Conservation (phyloP, 2,329 filamentous ascomycete species). For the Whalleya microplaca region DNA sequence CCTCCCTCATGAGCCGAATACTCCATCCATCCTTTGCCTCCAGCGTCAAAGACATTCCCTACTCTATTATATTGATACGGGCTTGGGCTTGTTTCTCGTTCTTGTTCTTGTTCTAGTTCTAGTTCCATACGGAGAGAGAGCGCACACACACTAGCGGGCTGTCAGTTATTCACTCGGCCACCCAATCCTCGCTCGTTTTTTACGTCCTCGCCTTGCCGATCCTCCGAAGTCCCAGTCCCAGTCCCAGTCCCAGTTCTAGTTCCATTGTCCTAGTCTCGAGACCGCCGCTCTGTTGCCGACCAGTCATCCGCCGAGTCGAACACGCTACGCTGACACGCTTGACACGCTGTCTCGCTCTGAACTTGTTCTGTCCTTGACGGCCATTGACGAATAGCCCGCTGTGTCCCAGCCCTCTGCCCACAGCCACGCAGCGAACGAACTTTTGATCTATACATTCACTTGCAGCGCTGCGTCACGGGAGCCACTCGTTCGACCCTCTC, state of each 20-base stretch:
- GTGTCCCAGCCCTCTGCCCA: neutral
- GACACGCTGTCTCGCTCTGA: neutral
- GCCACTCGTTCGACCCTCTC: slow-evolving; percentile 24
- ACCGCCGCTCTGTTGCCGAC: slow-evolving; percentile 5
- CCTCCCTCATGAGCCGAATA: slow-evolving; percentile 13
- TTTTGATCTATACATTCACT: slow-evolving; percentile 1
- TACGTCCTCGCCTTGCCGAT: slow-evolving; percentile 25
- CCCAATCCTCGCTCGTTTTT: slow-evolving; percentile 24
- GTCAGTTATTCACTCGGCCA: slow-evolving; percentile 12
- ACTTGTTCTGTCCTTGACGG: slow-evolving; percentile 3
- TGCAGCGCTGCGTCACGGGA: slow-evolving; percentile 23
- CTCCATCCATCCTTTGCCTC: slow-evolving; percentile 16
- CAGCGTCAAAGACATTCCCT: slow-evolving; percentile 30
- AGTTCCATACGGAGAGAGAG: neutral
- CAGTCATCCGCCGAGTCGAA: slow-evolving; percentile 7
- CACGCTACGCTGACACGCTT: no score
- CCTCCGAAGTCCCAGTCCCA: slow-evolving; percentile 16
- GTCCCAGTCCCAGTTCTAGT: neutral
- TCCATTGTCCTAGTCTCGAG: no score
- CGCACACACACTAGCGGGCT: slow-evolving; percentile 14
- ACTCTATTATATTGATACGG: slow-evolving; percentile 29
- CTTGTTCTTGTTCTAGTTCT: neutral
- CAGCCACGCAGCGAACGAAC: no score
- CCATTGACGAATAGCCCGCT: slow-evolving; percentile 6
- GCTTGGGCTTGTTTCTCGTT: slow-evolving; percentile 3